Conservation (phyloP, 495 filamentous ascomycete genomes). For the Aspergillus nanangensis region DNA sequence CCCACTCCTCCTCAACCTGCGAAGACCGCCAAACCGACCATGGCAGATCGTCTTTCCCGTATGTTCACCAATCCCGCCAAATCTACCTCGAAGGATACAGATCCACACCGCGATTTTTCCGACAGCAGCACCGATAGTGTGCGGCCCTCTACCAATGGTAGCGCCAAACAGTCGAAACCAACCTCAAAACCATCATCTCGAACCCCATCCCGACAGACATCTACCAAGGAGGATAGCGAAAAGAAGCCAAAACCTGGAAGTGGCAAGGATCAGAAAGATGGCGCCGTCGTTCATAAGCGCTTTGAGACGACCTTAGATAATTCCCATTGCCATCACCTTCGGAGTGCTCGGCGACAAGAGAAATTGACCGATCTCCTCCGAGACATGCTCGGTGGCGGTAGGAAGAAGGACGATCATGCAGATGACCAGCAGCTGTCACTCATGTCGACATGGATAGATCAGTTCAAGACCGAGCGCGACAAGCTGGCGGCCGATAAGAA, state of each 20-base stretch:
- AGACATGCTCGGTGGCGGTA: conserved; percentile 69
- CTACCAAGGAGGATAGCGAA: conserved; percentile 32
- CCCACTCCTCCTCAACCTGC: conserved; percentile 28
- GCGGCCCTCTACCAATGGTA: conserved; percentile 23
- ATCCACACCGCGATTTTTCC: conserved; percentile 34
- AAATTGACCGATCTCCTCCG: conserved; percentile 91
- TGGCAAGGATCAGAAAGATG: conserved; percentile 42
- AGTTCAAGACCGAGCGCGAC: conserved; percentile 83
- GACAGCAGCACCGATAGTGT: conserved; percentile 38
- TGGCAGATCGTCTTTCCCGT: conserved; percentile 55
- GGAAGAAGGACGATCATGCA: conserved; percentile 59
- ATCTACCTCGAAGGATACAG: conserved; percentile 26
- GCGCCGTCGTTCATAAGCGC: conserved; percentile 41
- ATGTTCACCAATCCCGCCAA: conserved; percentile 52
- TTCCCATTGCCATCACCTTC: conserved; percentile 81
- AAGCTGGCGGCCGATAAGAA: conserved; percentile 71
- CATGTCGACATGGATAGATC: conserved; percentile 94
- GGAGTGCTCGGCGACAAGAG: conserved; percentile 84
- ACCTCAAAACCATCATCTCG: conserved; percentile 35
- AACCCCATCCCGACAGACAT: conserved; percentile 38
- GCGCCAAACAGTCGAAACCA: conserved; percentile 30
- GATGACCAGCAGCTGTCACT: conserved; percentile 84
- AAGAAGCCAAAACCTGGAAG: conserved; percentile 27
- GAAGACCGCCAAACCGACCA: conserved; percentile 44
- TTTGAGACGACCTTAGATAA: conserved; percentile 57